Base-by-base conservation (phyloP, 2,329 filamentous ascomycete genomes). In the Colletotrichum euphorbiae region DNA sequence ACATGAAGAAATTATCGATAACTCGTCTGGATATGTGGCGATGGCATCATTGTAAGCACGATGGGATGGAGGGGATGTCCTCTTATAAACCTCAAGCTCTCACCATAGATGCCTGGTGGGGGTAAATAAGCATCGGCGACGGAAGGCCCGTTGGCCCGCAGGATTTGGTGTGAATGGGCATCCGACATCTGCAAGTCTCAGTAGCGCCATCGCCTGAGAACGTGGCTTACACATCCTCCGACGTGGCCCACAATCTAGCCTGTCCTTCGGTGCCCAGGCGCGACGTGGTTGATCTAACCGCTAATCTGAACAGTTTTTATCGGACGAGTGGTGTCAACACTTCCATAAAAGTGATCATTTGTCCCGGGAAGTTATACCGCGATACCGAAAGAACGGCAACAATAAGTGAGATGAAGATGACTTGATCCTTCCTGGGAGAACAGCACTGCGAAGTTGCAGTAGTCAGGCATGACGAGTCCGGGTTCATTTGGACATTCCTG, bases 81-180 rank as follows among this genome's bases (percentile, higher is more conserved):
- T 28, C n/a, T 33, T 56, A 56, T 24, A 33, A 51, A 4, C n/a
- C 31, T 1, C 28, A 31, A n/a, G n/a, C 51, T 19, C 1, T 19
- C 1, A 50, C 28, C 17, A 58, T 13, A 17, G 31, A 28, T 19
- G 6, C 33, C 38, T 13, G 11, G 51, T 24, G 15, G 19, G 11
- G 4, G 38, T 19, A 36, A 13, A 36, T 15, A 19, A 13, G 19
- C 15, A 6, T 11, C 11, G 19, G 31, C 8, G 8, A 19, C 15
- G 52, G 45, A 51, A 21, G n/a, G 17, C 21, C 52, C 52, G 51
- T 15, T 12, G 9, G 7, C 64, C 64, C 64, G 64, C 52, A 58
- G 60, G 60, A 46, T 19, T 50, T 59, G 52, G 59, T 12, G 28
- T 42, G 45, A 42, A 45, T 46, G 21, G 24, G 59, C 11, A 2